Evolutionary conservation across 768 basidiomycete species (phyloP), one percentile per base, ranked within the genome.

Genomic region (Melanogaster broomeanus): DNA sequence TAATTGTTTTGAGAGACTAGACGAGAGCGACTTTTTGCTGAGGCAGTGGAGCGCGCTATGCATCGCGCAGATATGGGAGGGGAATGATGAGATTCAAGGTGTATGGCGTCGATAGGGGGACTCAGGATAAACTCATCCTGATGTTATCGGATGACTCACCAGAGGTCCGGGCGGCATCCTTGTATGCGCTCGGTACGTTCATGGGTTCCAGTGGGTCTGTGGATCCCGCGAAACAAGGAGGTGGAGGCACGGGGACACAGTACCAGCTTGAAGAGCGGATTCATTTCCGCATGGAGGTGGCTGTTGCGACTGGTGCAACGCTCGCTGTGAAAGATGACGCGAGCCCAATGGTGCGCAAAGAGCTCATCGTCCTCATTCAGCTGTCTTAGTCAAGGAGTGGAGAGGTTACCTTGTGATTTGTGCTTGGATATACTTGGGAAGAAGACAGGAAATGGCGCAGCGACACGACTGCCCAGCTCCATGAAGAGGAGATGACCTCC

Each of bases 361-460:
- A 98, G 67, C 76, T 98, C 19, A 76, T 98, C 30, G 82, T 98
- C 34, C 78, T 98, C 34, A 84, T 98, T 49, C n/a, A 94, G 92
- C 62, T 93, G 90, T 61, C 75, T 98, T 19, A n/a, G 94, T 95
- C 33, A 90, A 93, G 67, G 96, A 98, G 67, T 98, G 95, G 92
- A 76, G 93, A 49, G 97, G 96, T 7, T 91, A 91, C 74, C 93
- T 98, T 60, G 91, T 96, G 42, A 84, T 94, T 34, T 97, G 96
- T 55, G 94, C 96, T 2, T 98, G 96, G 95, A 74, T 93, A 9
- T 95, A 97, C 65, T n/a, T 91, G 91, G 85, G 94, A 97, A 64
- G 91, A 95, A 66, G 90, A 96, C 59, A 72, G 85, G 44, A 81
- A 77, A 52, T 84, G 87, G 82, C 72, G 78, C 57, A 72, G 47